Conservation (phyloP, 805 yeast species). For the Saturnispora besseyi region DNA sequence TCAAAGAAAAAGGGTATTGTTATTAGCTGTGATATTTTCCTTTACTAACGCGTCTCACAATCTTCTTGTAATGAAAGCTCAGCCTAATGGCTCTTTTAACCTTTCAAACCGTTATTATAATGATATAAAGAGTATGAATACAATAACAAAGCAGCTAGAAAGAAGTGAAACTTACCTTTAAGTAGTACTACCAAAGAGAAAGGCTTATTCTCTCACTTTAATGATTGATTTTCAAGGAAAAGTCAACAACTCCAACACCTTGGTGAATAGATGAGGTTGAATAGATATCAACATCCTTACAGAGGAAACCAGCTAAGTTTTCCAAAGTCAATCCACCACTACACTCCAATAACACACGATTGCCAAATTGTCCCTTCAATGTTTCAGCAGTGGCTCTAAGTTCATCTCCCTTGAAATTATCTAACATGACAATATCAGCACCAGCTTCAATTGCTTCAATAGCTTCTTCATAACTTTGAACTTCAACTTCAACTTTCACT, state of each 20-base stretch:
- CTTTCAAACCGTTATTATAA: background rate
- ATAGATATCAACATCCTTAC: constrained; percentile 79
- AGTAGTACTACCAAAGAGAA: too few species aligned
- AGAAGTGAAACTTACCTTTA: too few species aligned
- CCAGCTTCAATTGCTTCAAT: constrained; percentile 90
- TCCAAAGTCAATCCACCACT: constrained; percentile 79
- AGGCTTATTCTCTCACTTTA: background rate
- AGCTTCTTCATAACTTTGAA: constrained; percentile 77
- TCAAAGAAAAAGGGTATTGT: background rate
- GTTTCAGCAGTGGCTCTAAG: constrained; percentile 55
- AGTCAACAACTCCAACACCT: constrained; percentile 78
- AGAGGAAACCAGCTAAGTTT: constrained; percentile 56
- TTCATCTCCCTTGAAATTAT: constrained; percentile 66
- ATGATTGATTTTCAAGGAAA: constrained; percentile 59
- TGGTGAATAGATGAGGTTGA: constrained; percentile 89
- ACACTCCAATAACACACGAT: constrained; percentile 60
- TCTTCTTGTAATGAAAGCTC: background rate
- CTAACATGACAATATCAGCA: constrained; percentile 93
- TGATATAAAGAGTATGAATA: background rate
- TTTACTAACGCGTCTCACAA: background rate
- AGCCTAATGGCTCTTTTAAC: background rate
- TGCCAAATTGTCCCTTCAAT: constrained; percentile 51
- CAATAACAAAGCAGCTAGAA: background rate
- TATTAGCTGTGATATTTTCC: background rate
- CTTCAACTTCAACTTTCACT: constrained; percentile 86